A percentile compares a stretch with the other conserved stretches of the same genome.
Evolutionary conservation across 2,329 filamentous ascomycete species (phyloP).

Genomic region (Macrophomina phaseolina): DNA sequence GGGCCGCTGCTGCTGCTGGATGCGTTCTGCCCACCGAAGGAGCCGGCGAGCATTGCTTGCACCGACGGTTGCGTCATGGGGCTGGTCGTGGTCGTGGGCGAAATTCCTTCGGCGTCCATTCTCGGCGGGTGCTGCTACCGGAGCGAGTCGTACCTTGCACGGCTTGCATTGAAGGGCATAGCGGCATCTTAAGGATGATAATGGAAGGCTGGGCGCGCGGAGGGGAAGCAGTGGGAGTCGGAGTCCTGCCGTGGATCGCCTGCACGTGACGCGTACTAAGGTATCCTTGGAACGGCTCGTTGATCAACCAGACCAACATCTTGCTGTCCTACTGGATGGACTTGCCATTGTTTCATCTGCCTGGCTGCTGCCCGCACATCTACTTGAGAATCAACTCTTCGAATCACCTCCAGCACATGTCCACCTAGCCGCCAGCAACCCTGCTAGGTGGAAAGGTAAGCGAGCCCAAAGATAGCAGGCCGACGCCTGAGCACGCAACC

Average conservation of each 20-base stretch:
- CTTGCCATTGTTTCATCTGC: conserved; percentile 8
- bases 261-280: conserved; percentile 22
- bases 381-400: conserved; percentile 2
- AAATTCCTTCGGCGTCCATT: conserved; percentile 25
- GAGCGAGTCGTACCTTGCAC: not conserved
- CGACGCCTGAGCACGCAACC: conserved; percentile 3
- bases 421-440: conserved; percentile 21
- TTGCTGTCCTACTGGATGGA: not conserved
- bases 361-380: not conserved
- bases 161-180: conserved; percentile 25
- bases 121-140: conserved; percentile 14
- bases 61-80: conserved; percentile 26
- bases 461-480: conserved; percentile 24
- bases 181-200: conserved; percentile 26
- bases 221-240: conserved; percentile 27
- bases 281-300: conserved; percentile 5
- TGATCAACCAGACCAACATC: conserved; percentile 11
- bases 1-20: not conserved
- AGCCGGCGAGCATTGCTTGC: conserved; percentile 20
- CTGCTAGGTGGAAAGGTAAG: conserved; percentile 18
- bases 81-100: conserved; percentile 17
- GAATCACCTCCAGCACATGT: not conserved
- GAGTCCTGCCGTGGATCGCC: conserved; percentile 24
- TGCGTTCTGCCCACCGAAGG: conserved; percentile 16
- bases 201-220: conserved; percentile 21